Evolutionary conservation across 208 protist genomes (phyloP).

Genomic region (Leishmania gerbilli): DNA sequence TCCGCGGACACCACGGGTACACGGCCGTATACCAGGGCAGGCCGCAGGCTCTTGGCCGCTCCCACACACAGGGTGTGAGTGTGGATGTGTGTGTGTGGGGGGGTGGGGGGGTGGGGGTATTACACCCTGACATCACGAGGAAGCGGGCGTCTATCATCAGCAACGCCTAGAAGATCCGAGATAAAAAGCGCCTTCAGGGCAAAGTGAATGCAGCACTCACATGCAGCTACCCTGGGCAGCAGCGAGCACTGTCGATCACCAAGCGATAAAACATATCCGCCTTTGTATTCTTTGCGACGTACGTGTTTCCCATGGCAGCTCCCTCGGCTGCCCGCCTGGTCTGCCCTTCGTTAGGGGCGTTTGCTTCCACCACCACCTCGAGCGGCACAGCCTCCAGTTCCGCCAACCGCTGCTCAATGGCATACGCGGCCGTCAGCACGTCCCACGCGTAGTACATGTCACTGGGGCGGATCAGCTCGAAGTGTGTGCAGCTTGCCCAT

Average conservation of each 20-base stretch:
- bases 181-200: not conserved
- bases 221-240: constrained; percentile 29
- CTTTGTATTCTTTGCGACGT: constrained; percentile 60
- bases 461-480: constrained; percentile 56
- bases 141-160: too few relatives aligned
- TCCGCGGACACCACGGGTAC: not conserved
- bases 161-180: not conserved
- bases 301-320: constrained; percentile 16
- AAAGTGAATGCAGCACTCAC: not conserved
- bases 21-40: not conserved
- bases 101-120: too few relatives aligned
- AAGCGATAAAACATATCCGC: constrained; percentile 71
- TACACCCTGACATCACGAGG: too few relatives aligned
- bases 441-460: constrained; percentile 92
- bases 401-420: constrained; percentile 55
- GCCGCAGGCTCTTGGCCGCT: not conserved
- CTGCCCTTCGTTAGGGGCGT: constrained; percentile 54
- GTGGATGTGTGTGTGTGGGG: too few relatives aligned
- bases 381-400: constrained; percentile 54
- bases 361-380: constrained; percentile 51
- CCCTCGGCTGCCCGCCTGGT: constrained; percentile 30
- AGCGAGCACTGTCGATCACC: constrained; percentile 47
- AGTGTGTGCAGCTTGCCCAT: constrained; percentile 84
- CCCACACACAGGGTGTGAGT: too few relatives aligned
- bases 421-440: constrained; percentile 84